A percentile compares a stretch with the other conserved stretches of the same genome.
phyloP scores from a whole-genome alignment of 306 rosid species.

The Leucaena leucocephala region DNA sequence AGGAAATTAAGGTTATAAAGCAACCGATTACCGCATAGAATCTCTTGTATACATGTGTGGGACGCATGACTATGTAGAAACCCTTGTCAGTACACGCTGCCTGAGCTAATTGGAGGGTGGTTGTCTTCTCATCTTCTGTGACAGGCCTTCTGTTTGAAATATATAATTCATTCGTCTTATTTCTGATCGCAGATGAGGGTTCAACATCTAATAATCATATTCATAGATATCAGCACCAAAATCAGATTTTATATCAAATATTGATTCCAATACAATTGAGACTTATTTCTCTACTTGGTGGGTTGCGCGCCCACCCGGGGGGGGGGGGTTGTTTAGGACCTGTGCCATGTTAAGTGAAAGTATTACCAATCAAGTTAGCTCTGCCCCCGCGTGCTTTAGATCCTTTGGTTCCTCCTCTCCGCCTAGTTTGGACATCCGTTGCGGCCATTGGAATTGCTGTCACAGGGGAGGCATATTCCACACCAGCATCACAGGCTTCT shows the following conservation, averaged over 20 bases:
- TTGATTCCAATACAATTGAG: conserved; percentile 24
- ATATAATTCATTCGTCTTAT: conserved; percentile 30
- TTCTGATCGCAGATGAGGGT: conserved; percentile 31
- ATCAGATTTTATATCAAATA: conserved; percentile 24
- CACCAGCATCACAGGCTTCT: conserved; percentile 6
- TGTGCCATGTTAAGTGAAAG: background rate
- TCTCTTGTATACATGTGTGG: conserved; percentile 68
- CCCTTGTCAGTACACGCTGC: conserved; percentile 42
- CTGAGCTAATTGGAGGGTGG: conserved; percentile 47
- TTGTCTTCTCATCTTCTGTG: conserved; percentile 48
- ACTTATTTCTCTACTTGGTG: background rate
- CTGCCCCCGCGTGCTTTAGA: background rate
- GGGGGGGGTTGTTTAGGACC: background rate
- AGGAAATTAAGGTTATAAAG: conserved; percentile 14
- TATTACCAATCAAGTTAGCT: conserved; percentile 43
- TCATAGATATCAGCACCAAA: conserved; percentile 14
- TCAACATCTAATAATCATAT: conserved; percentile 42
- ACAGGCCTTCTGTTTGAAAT: conserved; percentile 67
- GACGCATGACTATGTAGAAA: conserved; percentile 56
- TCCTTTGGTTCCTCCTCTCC: conserved; percentile 39
- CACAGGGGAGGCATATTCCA: conserved; percentile 29
- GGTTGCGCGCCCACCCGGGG: too few species aligned
- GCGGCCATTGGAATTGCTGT: background rate
- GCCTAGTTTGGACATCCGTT: conserved; percentile 1
- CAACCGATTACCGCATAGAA: conserved; percentile 61